Evolutionary conservation across 2,329 filamentous ascomycete genomes (phyloP), one percentile per base, ranked within the genome.

Genomic region (Colletotrichum plurivorum): DNA sequence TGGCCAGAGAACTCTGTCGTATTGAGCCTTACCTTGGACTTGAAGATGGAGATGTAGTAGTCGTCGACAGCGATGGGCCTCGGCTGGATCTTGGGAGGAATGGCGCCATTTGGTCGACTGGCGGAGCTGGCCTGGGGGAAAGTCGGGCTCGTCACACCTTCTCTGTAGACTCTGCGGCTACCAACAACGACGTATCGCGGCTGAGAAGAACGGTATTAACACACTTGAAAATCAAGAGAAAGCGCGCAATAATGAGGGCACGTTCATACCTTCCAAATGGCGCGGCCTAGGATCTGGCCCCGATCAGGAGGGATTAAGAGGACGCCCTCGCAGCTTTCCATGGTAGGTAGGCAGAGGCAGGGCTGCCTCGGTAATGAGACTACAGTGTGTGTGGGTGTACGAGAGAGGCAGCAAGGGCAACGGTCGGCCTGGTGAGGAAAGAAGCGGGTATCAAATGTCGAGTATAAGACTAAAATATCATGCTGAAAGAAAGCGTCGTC

Each of bases 171-270:
- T 64, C 69, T 73, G 62, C 77, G 77, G 63, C 76, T 75, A 63
- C 88, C 88, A 65, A 90, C 80, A 65, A 89, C 82, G 55, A 91
- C 84, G 77, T 88, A 90, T 78, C 89, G 88, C 75, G 85, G 74
- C 89, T 91, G 75, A 45, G 52, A 69, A 63, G 64, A 49, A 22
- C 66, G 46, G 75, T 51, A 69, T 71, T 62, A 68, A 65, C 5
- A 27, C 16, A 51, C 27, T 8, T n/a, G 39, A 43, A 25, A 9
- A 39, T 48, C 60, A 27, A n/a, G 27, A 58, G 48, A 31, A 68
- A 64, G 43, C 63, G 15, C 25, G 39, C 46, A 16, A n/a, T 9
- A 31, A 53, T 9, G 36, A 53, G 62, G 51, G 52, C 39, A 31
- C 16, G 12, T 56, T 70, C 81, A 59, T 74, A 87, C 85, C 83